Percentiles rank a stretch among this genome's conserved stretches.
These are phyloP conservation scores for Leccinum sublutescens DNA, from an alignment of 768 basidiomycete species.

Conservation along the genomic window DNA sequence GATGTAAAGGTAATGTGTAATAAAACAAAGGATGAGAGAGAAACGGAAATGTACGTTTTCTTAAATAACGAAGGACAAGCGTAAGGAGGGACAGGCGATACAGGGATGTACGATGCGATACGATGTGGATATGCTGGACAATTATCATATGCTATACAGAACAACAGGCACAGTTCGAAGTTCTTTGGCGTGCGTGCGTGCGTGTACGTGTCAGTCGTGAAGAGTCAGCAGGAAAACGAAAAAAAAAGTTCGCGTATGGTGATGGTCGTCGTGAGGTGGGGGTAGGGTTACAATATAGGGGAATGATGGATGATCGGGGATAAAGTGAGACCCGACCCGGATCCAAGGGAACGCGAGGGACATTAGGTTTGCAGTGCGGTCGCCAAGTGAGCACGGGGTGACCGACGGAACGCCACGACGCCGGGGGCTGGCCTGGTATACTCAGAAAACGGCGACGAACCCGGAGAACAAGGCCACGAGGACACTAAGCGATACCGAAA, in stretches of 20 bases:
- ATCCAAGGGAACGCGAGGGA: not conserved
- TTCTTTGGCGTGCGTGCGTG: not conserved
- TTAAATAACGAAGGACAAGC: not conserved
- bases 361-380: not conserved
- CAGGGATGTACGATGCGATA: not conserved
- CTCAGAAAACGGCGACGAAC: constrained; percentile 10
- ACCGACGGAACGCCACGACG: not conserved
- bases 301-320: not conserved
- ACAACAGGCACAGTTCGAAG: not conserved
- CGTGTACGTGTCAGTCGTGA: not conserved
- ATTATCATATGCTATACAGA: not conserved
- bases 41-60: not conserved
- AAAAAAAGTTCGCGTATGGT: not conserved
- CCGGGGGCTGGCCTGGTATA: not conserved
- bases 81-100: not conserved
- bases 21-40: not conserved
- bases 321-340: not conserved
- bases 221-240: not conserved
- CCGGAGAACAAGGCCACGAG: constrained; percentile 9
- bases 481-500: constrained; percentile 18
- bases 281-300: not conserved
- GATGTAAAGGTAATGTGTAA: not conserved
- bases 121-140: not conserved
- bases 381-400: not conserved
- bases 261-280: not conserved